phyloP scores from a whole-genome alignment of 305 asterid species.

The Fraxinus latifolia region DNA sequence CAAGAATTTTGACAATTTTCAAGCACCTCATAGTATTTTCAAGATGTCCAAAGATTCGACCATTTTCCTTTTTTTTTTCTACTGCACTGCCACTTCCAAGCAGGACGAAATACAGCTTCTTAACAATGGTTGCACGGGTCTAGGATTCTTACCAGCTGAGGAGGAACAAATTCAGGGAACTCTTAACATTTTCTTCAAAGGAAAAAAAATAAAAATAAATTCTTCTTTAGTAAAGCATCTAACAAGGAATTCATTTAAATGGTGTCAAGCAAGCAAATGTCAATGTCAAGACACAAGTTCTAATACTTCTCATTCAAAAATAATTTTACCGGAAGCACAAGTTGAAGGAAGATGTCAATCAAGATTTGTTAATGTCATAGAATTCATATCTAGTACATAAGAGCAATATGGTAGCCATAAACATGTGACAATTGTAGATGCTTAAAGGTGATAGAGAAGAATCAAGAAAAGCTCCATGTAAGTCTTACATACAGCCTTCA shows the following conservation, averaged over 20 bases:
- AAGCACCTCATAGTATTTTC: not conserved
- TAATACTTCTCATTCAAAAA: not conserved
- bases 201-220: not conserved
- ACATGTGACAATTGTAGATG: not conserved
- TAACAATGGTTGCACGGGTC: not conserved
- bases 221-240: not conserved
- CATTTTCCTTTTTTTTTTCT: not conserved
- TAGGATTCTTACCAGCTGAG: not conserved
- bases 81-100: not conserved
- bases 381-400: not conserved
- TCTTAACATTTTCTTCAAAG: not conserved
- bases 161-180: not conserved
- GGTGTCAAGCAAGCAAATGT: not conserved
- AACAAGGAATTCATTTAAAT: not conserved
- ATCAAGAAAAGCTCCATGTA: slow-evolving; percentile 9
- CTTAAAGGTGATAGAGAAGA: not conserved
- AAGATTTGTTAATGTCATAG: not conserved
- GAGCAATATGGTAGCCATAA: not conserved
- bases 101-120: not conserved
- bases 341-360: not conserved
- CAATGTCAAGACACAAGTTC: not conserved
- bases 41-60: not conserved
- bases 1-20: not conserved
- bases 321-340: not conserved
- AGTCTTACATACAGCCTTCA: slow-evolving; percentile 6